These are phyloP conservation scores for Aspergillus sclerotiicarbonarius DNA, from an alignment of 495 filamentous ascomycete genomes.

Conservation along the genomic window DNA sequence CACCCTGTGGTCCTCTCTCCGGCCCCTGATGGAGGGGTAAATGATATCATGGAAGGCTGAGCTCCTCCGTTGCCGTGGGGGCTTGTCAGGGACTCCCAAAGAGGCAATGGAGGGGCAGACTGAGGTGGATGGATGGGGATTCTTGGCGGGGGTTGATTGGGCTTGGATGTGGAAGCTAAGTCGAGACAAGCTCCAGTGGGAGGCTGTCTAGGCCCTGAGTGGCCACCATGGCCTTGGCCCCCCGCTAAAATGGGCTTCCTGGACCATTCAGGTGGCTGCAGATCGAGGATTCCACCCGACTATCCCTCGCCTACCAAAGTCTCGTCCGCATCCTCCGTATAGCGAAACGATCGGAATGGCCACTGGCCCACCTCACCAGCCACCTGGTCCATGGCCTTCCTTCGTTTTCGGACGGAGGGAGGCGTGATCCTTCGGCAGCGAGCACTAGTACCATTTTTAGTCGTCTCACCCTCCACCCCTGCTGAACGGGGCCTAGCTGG, in stretches of 20 bases:
- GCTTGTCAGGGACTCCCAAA: neutral
- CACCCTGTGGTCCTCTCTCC: neutral
- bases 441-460: neutral
- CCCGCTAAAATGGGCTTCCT: neutral
- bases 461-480: neutral
- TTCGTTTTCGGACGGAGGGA: too few species aligned
- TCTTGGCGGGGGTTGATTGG: neutral
- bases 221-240: neutral
- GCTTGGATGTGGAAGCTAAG: neutral
- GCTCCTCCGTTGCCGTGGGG: neutral
- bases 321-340: too few species aligned
- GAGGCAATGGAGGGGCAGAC: too few species aligned
- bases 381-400: too few species aligned
- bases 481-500: neutral
- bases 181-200: conserved; percentile 2
- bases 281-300: too few species aligned
- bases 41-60: conserved; percentile 6
- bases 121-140: neutral
- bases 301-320: too few species aligned
- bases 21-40: neutral
- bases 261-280: too few species aligned
- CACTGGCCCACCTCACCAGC: too few species aligned
- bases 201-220: neutral
- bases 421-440: neutral
- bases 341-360: too few species aligned